These are phyloP conservation scores for Kodamaea suecica DNA, from an alignment of 1,139 yeast species.

Conservation along the genomic window DNA sequence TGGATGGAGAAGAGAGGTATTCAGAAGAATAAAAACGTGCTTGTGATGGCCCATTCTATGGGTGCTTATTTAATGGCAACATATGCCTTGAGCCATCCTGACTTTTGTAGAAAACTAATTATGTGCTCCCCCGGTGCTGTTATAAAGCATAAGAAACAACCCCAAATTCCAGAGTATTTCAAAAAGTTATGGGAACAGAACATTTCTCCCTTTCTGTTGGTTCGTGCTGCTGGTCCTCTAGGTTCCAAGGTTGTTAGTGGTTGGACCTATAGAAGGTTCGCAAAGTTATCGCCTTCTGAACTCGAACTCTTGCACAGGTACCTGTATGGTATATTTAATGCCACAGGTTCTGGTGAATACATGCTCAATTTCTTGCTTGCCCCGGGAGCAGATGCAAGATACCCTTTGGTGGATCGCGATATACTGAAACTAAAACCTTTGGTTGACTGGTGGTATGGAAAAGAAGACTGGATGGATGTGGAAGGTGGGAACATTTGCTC, in stretches of 20 bases:
- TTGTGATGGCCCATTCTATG: slow-evolving; percentile 61
- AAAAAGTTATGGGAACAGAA: slow-evolving; percentile 65
- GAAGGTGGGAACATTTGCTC: slow-evolving; percentile 51
- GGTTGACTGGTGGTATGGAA: slow-evolving; percentile 68
- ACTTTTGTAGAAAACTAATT: slow-evolving; percentile 44
- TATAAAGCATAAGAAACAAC: slow-evolving; percentile 39
- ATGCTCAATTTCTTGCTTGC: slow-evolving; percentile 64
- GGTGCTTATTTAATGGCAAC: slow-evolving; percentile 56
- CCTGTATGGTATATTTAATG: slow-evolving; percentile 67
- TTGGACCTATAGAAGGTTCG: slow-evolving; percentile 71
- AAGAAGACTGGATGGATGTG: slow-evolving; percentile 74
- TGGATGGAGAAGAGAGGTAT: slow-evolving; percentile 43
- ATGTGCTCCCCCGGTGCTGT: slow-evolving; percentile 69
- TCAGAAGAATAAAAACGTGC: slow-evolving; percentile 24
- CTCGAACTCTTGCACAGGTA: slow-evolving; percentile 59
- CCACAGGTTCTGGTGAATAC: slow-evolving; percentile 74
- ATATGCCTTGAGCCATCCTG: slow-evolving; percentile 41
- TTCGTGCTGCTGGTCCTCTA: slow-evolving; percentile 59
- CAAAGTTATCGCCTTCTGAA: slow-evolving; percentile 35
- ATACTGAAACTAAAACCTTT: slow-evolving; percentile 49
- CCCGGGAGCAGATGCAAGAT: slow-evolving; percentile 74
- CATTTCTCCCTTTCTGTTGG: slow-evolving; percentile 66
- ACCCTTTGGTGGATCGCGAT: slow-evolving; percentile 53
- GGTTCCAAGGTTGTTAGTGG: slow-evolving; percentile 74
- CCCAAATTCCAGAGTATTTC: slow-evolving; percentile 60